A percentile compares a stretch with the other conserved stretches of the same genome.
phyloP scores from a whole-genome alignment of 257 asterid species.

The Solanum microdontum region DNA sequence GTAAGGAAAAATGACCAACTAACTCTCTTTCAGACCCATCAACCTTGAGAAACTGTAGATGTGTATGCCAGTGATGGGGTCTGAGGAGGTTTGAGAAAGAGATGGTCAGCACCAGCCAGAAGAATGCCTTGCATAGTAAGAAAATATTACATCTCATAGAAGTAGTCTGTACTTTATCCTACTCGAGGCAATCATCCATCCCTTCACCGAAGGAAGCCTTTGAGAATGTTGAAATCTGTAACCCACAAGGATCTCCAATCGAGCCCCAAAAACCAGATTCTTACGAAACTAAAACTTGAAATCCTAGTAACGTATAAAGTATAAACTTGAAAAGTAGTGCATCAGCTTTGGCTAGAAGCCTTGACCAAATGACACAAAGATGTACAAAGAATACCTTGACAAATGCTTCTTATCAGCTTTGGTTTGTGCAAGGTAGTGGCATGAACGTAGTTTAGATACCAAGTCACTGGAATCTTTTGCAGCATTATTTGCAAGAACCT shows the following conservation, averaged over 20 bases:
- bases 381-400: constrained; percentile 48
- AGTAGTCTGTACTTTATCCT: neutral
- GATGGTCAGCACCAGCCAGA: neutral
- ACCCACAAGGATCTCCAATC: neutral
- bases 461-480: constrained; percentile 97
- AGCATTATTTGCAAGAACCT: constrained; percentile 98
- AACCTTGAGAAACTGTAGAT: neutral
- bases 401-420: constrained; percentile 86
- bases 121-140: neutral
- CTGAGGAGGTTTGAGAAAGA: neutral
- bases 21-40: neutral
- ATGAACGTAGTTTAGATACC: constrained; percentile 82
- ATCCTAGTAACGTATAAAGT: neutral
- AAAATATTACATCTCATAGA: neutral
- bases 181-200: neutral
- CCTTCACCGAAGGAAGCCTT: neutral
- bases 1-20: neutral
- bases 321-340: neutral
- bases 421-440: constrained; percentile 91
- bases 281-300: neutral
- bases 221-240: neutral
- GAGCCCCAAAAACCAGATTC: neutral
- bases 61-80: neutral
- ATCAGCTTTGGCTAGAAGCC: neutral
- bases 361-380: neutral